Conservation (phyloP, 202 grass and related monocot species). For the Eragrostis tef region DNA sequence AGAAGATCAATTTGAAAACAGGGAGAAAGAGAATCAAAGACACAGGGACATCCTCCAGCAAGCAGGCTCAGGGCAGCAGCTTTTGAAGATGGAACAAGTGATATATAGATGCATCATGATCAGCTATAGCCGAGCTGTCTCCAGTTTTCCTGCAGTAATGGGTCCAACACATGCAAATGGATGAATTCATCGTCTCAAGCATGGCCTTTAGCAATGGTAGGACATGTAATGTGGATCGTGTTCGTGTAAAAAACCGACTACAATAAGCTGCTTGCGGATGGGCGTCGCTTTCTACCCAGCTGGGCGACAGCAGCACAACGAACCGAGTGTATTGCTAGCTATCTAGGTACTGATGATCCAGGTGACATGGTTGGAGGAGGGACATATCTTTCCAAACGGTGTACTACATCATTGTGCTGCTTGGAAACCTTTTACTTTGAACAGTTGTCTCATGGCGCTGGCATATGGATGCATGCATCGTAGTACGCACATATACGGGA, state of each 20-base stretch:
- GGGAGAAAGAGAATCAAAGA: slow-evolving; percentile 23
- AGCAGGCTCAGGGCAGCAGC: not conserved
- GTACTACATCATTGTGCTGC: no score
- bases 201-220: not conserved
- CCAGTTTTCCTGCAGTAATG: not conserved
- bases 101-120: not conserved
- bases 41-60: not conserved
- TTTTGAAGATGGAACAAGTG: not conserved
- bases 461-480: not conserved
- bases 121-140: not conserved
- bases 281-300: not conserved
- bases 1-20: not conserved
- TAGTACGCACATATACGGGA: no score
- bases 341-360: no score
- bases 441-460: slow-evolving; percentile 11
- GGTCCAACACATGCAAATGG: not conserved
- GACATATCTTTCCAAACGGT: no score
- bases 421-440: slow-evolving; percentile 13
- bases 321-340: no score
- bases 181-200: not conserved
- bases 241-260: no score
- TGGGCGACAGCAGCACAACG: not conserved
- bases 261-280: not conserved
- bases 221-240: not conserved
- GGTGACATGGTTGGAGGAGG: no score